Conservation (phyloP, 768 basidiomycete genomes). For the Sporobolomyces pararoseus region DNA sequence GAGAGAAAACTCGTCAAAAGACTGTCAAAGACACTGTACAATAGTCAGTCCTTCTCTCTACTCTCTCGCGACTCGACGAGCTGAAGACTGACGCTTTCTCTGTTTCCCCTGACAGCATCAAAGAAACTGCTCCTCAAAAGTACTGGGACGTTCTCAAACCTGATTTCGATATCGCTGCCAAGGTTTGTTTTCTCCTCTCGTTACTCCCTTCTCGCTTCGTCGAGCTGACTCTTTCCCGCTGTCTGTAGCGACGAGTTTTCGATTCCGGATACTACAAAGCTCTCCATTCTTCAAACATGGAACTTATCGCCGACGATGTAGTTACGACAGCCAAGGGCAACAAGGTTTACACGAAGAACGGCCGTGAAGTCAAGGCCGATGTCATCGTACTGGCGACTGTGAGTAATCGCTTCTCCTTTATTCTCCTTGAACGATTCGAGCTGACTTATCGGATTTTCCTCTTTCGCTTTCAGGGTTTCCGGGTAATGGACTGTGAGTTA, state of each 20-base stretch:
- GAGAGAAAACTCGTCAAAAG: constrained; percentile 20
- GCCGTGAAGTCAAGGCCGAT: constrained; percentile 40
- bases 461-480: constrained; percentile 29
- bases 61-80: not conserved
- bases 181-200: constrained; percentile 17
- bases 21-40: constrained; percentile 6
- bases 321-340: constrained; percentile 31
- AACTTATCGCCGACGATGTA: constrained; percentile 36
- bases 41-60: constrained; percentile 19
- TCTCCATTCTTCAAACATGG: constrained; percentile 37
- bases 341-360: constrained; percentile 34
- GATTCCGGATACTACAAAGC: constrained; percentile 42
- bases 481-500: constrained; percentile 33
- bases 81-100: not conserved
- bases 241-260: constrained; percentile 42
- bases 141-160: constrained; percentile 43
- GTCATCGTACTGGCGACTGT: constrained; percentile 43
- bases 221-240: not conserved
- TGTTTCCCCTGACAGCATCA: constrained; percentile 21
- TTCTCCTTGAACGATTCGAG: too few relatives aligned
- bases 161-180: constrained; percentile 43
- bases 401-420: too few relatives aligned
- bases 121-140: constrained; percentile 37
- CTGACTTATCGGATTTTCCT: not conserved
- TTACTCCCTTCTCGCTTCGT: not conserved